Base-by-base conservation (phyloP, 2,329 filamentous ascomycete species). In the Chaetomiaceae sp. region DNA sequence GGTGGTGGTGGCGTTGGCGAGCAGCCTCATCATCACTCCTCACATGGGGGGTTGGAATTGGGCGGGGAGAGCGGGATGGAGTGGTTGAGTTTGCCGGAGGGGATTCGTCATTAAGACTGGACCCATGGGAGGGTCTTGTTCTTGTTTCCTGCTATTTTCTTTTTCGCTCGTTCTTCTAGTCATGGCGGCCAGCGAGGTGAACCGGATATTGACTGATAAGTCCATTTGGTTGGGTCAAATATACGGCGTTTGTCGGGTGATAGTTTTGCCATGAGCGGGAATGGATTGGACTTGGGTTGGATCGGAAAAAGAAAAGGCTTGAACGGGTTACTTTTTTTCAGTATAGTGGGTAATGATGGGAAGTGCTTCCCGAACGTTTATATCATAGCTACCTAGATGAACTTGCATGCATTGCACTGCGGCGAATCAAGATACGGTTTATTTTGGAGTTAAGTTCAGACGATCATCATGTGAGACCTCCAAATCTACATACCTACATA, bases 81-180 rank as follows among this genome's bases (percentile, higher is more conserved):
- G 40, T 54, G 52, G 52, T 40, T 54, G 34, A 49, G 23, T 20
- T 34, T 53, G 30, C 21, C 37, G 10, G 51, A 53, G 51, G 51
- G 51, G 38, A 44, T 53, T 33, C 44, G 51, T 8, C 51, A 53
- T 49, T 48, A 29, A 25, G n/a, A 14, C 14, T 23, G 8, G 6
- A 30, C 13, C 5, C 18, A 21, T 13, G 5, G 4, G 3, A 27
- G 16, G 18, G n/a, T 8, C 7, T 27, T 48, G 9, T 33, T 37
- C 1, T 40, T 36, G 11, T n/a, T n/a, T 42, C 13, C 21, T n/a
- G 14, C 5, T 27, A n/a, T 52, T 38, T 21, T 21, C 34, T 21
- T 21, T 21, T n/a, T 27, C 9, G 20, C n/a, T n/a, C n/a, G n/a
- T 27, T 27, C 25, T 27, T 27, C 25, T 27, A n/a, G n/a, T n/a